These are phyloP conservation scores for Aspergillus incahuasiensis DNA, from an alignment of 495 filamentous ascomycete genomes.

Conservation along the genomic window DNA sequence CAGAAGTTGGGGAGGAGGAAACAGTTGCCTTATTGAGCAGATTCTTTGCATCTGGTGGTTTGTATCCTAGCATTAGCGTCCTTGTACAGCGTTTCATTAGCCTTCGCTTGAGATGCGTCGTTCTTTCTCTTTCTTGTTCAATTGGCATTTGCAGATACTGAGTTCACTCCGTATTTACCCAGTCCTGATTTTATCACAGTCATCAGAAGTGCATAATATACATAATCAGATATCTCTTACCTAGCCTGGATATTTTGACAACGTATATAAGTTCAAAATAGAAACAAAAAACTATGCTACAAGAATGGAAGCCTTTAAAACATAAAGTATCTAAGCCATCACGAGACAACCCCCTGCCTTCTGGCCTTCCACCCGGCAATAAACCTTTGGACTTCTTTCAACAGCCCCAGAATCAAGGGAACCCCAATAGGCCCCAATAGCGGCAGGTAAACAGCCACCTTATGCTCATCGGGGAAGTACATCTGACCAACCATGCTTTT, in stretches of 20 bases:
- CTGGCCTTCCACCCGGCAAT: conserved; percentile 36
- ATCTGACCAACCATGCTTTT: conserved; percentile 99
- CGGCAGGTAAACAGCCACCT: conserved; percentile 94
- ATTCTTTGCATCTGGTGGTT: not conserved
- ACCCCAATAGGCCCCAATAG: conserved; percentile 89
- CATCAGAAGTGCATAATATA: too few relatives aligned
- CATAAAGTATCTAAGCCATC: not conserved
- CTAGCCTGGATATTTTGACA: too few relatives aligned
- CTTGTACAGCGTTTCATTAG: not conserved
- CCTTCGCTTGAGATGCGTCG: not conserved
- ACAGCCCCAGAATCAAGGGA: conserved; percentile 72
- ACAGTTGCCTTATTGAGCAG: not conserved
- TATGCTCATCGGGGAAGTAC: conserved; percentile 97
- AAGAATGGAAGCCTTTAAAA: not conserved
- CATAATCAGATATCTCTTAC: conserved; percentile 3
- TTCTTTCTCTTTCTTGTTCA: not conserved
- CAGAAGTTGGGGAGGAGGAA: not conserved
- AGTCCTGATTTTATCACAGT: too few relatives aligned
- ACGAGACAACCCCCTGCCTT: conserved; percentile 1
- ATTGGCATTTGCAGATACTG: not conserved
- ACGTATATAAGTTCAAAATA: not conserved
- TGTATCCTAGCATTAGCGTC: not conserved
- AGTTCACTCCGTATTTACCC: too few relatives aligned
- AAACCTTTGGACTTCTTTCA: conserved; percentile 70
- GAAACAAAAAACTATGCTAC: not conserved